These are phyloP conservation scores for Coprinopsis cinerea DNA, from an alignment of 768 basidiomycete genomes.

Conservation along the genomic window DNA sequence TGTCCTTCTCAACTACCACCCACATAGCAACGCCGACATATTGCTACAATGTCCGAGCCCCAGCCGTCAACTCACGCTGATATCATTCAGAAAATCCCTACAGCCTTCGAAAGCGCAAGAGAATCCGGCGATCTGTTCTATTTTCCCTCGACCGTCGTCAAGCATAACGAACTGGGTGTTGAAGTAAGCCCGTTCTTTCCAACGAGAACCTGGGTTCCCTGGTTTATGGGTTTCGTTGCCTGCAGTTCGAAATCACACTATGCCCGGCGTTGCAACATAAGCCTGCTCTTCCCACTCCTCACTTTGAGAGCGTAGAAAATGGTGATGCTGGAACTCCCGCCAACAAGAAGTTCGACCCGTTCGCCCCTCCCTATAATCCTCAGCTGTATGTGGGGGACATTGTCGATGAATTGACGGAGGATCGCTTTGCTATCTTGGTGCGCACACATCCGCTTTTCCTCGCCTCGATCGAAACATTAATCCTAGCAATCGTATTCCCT, in stretches of 20 bases:
- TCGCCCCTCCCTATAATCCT: conserved; percentile 79
- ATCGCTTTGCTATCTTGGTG: conserved; percentile 68
- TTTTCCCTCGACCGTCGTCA: conserved; percentile 67
- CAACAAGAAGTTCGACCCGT: conserved; percentile 53
- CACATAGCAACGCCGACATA: neutral
- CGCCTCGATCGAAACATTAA: neutral
- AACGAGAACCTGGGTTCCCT: neutral
- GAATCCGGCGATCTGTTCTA: conserved; percentile 65
- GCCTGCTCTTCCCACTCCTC: conserved; percentile 42
- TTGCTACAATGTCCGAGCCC: neutral
- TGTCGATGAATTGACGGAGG: conserved; percentile 49
- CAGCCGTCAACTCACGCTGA: conserved; percentile 32
- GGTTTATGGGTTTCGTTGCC: neutral
- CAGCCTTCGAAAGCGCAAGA: conserved; percentile 52
- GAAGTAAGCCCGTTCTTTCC: conserved; percentile 37
- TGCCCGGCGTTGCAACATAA: conserved; percentile 87
- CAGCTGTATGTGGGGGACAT: conserved; percentile 75
- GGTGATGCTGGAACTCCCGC: conserved; percentile 18
- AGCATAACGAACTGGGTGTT: conserved; percentile 43
- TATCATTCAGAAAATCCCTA: conserved; percentile 50
- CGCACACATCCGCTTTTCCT: conserved; percentile 17
- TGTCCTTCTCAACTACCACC: too few relatives aligned
- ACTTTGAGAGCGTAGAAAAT: conserved; percentile 23
- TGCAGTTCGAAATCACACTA: conserved; percentile 78
- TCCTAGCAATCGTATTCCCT: neutral